Conservation (phyloP, 202 grass and related monocot species). For the Carex sylvatica region DNA sequence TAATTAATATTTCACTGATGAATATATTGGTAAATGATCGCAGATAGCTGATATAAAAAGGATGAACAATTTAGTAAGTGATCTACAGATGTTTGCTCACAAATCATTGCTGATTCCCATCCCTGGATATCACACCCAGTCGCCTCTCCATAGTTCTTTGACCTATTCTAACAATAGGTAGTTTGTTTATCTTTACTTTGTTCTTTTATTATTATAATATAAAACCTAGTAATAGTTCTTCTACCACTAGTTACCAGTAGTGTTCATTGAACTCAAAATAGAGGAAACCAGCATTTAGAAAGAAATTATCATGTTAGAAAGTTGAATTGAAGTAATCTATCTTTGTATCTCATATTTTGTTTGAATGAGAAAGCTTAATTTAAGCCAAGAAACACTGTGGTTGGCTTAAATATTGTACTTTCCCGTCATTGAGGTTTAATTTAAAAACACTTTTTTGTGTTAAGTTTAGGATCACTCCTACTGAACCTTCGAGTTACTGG, state of each 20-base stretch:
- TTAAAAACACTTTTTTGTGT: not conserved
- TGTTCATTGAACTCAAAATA: not conserved
- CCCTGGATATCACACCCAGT: conserved; percentile 47
- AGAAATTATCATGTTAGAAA: not conserved
- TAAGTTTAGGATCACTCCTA: not conserved
- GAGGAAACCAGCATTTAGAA: not conserved
- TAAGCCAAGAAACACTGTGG: not conserved
- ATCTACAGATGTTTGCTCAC: conserved; percentile 87
- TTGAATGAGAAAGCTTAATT: not conserved
- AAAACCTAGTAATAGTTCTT: not conserved
- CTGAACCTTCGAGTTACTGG: not conserved
- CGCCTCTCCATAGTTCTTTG: conserved; percentile 36
- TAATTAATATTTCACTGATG: not conserved
- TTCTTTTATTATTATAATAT: not conserved
- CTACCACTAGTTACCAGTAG: not conserved
- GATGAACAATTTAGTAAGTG: conserved; percentile 61
- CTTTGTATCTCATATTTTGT: not conserved
- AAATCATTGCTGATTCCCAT: conserved; percentile 78
- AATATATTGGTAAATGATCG: conserved; percentile 12
- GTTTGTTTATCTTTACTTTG: not conserved
- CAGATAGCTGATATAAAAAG: conserved; percentile 93
- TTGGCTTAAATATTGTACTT: not conserved
- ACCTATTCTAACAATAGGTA: conserved; percentile 43
- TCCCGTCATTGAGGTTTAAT: not conserved
- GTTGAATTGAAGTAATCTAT: not conserved